These are phyloP conservation scores for Phytophthora cajani DNA, from an alignment of 352 stramenopile genomes.

Conservation along the genomic window DNA sequence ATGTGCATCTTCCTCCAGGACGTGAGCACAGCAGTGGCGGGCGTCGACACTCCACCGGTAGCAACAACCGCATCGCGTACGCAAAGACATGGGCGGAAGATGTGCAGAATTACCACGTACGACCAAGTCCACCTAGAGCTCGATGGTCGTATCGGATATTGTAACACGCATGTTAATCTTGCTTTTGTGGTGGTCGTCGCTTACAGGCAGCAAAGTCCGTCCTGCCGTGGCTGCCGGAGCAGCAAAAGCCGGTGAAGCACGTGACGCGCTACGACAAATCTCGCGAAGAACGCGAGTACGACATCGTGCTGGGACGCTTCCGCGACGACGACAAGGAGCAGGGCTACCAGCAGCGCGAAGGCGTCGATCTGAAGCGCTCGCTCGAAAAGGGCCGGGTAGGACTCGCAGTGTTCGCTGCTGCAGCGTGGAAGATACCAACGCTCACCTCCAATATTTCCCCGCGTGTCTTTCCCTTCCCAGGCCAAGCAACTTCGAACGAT, in stretches of 20 bases:
- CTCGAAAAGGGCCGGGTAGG: conserved; percentile 54
- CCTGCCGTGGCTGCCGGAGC: conserved; percentile 63
- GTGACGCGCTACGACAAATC: conserved; percentile 79
- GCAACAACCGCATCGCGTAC: conserved; percentile 35
- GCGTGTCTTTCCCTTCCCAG: conserved; percentile 26
- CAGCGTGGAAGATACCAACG: conserved; percentile 4
- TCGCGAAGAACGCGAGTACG: conserved; percentile 72
- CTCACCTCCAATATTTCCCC: neutral
- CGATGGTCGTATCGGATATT: conserved; percentile 5
- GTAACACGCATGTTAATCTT: neutral
- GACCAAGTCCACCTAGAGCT: neutral
- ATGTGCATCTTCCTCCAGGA: conserved; percentile 8
- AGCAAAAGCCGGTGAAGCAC: conserved; percentile 62
- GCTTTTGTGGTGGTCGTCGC: conserved; percentile 17
- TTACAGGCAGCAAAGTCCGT: conserved; percentile 62
- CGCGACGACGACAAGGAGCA: conserved; percentile 63
- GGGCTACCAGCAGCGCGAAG: conserved; percentile 40
- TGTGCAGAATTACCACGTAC: conserved; percentile 66
- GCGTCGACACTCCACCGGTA: conserved; percentile 15
- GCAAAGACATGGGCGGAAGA: conserved; percentile 62
- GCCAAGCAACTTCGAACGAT: conserved; percentile 65
- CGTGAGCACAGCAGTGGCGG: neutral
- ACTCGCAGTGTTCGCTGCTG: neutral
- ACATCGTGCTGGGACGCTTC: conserved; percentile 72
- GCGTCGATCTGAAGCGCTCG: conserved; percentile 36